A percentile compares a stretch with the other conserved stretches of the same genome.
Evolutionary conservation across 768 basidiomycete species (phyloP).

Genomic region (Pleurotus sapidus): DNA sequence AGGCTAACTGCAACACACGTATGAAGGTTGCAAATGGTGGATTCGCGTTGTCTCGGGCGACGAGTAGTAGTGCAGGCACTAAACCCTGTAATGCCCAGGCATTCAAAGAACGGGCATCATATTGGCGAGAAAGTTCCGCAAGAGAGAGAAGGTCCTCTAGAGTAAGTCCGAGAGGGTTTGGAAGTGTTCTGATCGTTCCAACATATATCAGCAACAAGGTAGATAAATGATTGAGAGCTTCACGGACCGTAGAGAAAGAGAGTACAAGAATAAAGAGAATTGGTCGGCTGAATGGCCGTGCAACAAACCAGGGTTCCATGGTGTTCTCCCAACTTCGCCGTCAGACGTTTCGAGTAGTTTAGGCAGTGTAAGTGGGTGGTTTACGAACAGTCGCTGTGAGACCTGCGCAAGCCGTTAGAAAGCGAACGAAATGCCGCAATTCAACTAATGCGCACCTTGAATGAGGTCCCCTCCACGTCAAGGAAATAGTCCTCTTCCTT

Average conservation of each 20-base stretch:
- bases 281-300: constrained; percentile 33
- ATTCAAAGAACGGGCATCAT: constrained; percentile 30
- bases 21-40: constrained; percentile 26
- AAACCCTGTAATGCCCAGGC: constrained; percentile 35
- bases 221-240: too few species aligned
- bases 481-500: constrained; percentile 2
- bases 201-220: too few species aligned
- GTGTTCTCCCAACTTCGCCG: constrained; percentile 13
- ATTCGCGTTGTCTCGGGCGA: constrained; percentile 22
- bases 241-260: constrained; percentile 37
- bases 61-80: constrained; percentile 15
- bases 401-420: neutral
- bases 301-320: constrained; percentile 33
- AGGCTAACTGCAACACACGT: constrained; percentile 31
- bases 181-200: constrained; percentile 18
- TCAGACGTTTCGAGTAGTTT: constrained; percentile 15
- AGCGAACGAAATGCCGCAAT: neutral
- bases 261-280: constrained; percentile 35
- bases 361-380: constrained; percentile 15
- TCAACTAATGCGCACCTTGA: constrained; percentile 17
- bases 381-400: neutral
- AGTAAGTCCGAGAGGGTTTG: constrained; percentile 20
- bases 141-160: constrained; percentile 35
- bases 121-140: constrained; percentile 37
- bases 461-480: constrained; percentile 17